Evolutionary conservation across 805 yeast genomes (phyloP).

Genomic region (Candida maris): DNA sequence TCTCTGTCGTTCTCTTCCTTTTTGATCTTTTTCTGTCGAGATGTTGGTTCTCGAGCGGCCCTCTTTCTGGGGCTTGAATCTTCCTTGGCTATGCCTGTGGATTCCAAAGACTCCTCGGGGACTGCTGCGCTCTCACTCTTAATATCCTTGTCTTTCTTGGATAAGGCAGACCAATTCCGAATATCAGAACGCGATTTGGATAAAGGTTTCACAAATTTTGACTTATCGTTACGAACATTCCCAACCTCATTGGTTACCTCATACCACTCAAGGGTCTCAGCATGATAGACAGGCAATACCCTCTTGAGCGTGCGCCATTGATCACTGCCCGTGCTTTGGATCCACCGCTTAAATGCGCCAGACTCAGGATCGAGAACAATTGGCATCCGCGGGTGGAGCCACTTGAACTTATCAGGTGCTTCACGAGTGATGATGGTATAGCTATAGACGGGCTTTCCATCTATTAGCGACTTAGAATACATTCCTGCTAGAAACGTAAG

Average conservation of each 20-base stretch:
- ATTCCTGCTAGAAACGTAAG: constrained; percentile 68
- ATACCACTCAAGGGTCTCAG: constrained; percentile 43
- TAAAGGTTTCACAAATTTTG: constrained; percentile 31
- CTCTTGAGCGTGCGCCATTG: constrained; percentile 33
- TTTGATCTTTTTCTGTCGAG: constrained; percentile 1
- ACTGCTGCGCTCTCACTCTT: no score
- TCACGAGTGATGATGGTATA: constrained; percentile 74
- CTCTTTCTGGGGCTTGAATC: no score
- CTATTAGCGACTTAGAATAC: constrained; percentile 26
- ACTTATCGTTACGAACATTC: constrained; percentile 47
- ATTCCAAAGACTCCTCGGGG: no score
- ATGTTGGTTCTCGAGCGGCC: no score
- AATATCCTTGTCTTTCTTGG: no score
- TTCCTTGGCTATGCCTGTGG: no score
- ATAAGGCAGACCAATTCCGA: constrained; percentile 1
- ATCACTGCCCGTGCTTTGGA: constrained; percentile 42
- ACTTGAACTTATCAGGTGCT: constrained; percentile 55
- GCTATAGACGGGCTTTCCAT: constrained; percentile 35
- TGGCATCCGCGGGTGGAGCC: constrained; percentile 83
- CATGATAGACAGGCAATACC: constrained; percentile 37
- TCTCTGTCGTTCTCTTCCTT: background rate
- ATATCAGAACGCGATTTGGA: constrained; percentile 6
- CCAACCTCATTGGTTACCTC: constrained; percentile 65
- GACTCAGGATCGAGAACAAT: constrained; percentile 58
- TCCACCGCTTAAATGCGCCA: constrained; percentile 61